A percentile compares a stretch with the other conserved stretches of the same genome.
These are phyloP conservation scores for Teunomyces panamensis DNA, from an alignment of 805 yeast species.

Conservation along the genomic window DNA sequence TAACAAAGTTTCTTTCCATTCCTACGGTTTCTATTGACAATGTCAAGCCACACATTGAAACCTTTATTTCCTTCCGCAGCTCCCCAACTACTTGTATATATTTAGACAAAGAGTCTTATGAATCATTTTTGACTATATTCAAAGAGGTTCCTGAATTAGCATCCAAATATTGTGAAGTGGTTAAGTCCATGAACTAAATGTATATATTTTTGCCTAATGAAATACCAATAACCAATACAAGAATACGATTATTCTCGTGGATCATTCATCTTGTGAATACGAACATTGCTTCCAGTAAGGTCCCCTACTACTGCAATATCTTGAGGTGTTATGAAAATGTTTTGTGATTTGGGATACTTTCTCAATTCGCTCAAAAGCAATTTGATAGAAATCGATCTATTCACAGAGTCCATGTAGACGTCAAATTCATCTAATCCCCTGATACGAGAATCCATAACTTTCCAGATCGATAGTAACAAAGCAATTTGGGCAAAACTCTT, in stretches of 20 bases:
- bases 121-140: background rate
- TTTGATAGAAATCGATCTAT: conserved; percentile 74
- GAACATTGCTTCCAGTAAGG: conserved; percentile 50
- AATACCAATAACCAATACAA: background rate
- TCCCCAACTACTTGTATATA: background rate
- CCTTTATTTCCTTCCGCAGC: background rate
- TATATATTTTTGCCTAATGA: background rate
- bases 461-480: conserved; percentile 85
- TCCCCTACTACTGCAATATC: conserved; percentile 75
- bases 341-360: conserved; percentile 67
- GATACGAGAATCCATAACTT: conserved; percentile 80
- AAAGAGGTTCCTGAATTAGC: background rate
- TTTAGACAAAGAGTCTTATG: background rate
- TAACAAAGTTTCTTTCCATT: background rate
- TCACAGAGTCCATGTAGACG: conserved; percentile 95
- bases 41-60: background rate
- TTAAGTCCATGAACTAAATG: conserved; percentile 1
- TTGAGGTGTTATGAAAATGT: conserved; percentile 92
- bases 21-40: conserved; percentile 1
- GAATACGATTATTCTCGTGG: conserved; percentile 24
- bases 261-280: conserved; percentile 57
- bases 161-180: conserved; percentile 1
- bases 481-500: conserved; percentile 92
- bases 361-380: conserved; percentile 68
- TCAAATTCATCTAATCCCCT: conserved; percentile 96